Conservation (phyloP, 345 rosid species). For the Firmiana major region DNA sequence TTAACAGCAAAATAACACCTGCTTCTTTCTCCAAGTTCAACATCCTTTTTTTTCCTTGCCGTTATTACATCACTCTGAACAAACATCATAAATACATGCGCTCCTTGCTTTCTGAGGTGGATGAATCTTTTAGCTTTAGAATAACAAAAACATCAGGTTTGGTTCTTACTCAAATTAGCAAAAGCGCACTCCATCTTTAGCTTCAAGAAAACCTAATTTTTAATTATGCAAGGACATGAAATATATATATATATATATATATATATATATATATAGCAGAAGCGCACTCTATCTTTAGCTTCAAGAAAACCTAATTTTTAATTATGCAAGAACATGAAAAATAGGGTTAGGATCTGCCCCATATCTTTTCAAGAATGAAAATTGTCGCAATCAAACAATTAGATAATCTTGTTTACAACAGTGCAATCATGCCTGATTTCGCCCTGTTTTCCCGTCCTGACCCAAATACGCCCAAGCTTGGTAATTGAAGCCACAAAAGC, state of each 20-base stretch:
- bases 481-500: conserved; percentile 18
- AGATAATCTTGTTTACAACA: not conserved
- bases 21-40: not conserved
- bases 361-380: not conserved
- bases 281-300: too few species aligned
- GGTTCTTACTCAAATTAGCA: too few species aligned
- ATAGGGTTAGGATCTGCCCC: too few species aligned
- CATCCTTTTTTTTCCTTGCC: not conserved
- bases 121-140: not conserved
- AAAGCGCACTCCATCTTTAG: too few species aligned
- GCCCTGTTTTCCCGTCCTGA: conserved; percentile 14
- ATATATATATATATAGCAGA: too few species aligned
- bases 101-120: not conserved
- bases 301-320: too few species aligned
- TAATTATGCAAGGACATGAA: not conserved
- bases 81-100: not conserved
- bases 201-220: too few species aligned
- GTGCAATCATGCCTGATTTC: conserved; percentile 25
- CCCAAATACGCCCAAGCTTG: conserved; percentile 20
- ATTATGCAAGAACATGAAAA: not conserved
- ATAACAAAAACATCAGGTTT: not conserved
- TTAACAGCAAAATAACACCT: not conserved
- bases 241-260: too few species aligned
- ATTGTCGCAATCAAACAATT: not conserved
- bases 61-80: too few species aligned